phyloP scores from a whole-genome alignment of 768 basidiomycete genomes.

The Rhodotorula diobovata region DNA sequence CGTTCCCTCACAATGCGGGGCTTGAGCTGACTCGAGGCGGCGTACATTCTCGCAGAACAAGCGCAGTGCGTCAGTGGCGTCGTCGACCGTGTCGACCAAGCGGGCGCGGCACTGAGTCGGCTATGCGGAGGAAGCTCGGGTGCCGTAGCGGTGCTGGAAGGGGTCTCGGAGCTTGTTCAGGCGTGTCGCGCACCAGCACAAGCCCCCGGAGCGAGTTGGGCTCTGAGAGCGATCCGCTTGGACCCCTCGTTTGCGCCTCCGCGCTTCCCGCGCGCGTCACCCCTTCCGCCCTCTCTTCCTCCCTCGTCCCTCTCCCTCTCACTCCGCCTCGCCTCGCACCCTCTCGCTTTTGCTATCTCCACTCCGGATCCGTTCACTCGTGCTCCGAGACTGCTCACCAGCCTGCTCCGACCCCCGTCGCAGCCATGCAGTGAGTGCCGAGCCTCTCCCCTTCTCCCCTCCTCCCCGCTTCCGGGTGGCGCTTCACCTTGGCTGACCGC shows the following conservation, averaged over 20 bases:
- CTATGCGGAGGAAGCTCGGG: too few relatives aligned
- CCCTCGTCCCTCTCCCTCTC: neutral
- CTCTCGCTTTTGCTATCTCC: neutral
- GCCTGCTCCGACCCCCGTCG: neutral
- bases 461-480: neutral
- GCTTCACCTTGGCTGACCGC: neutral
- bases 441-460: neutral
- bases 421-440: neutral
- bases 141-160: neutral
- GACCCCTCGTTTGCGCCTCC: too few relatives aligned
- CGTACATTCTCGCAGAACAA: conserved; percentile 4
- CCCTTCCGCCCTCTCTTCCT: neutral
- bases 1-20: too few relatives aligned
- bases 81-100: conserved; percentile 33
- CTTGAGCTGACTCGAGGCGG: neutral
- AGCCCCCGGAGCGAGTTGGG: neutral
- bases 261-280: too few relatives aligned
- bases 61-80: conserved; percentile 29
- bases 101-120: conserved; percentile 20
- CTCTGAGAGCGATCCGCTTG: too few relatives aligned
- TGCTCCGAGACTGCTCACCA: neutral
- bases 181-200: neutral
- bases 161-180: neutral
- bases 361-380: neutral
- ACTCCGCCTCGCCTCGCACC: neutral